Evolutionary conservation across 352 stramenopile genomes (phyloP).

Genomic region (Phytophthora litchii): DNA sequence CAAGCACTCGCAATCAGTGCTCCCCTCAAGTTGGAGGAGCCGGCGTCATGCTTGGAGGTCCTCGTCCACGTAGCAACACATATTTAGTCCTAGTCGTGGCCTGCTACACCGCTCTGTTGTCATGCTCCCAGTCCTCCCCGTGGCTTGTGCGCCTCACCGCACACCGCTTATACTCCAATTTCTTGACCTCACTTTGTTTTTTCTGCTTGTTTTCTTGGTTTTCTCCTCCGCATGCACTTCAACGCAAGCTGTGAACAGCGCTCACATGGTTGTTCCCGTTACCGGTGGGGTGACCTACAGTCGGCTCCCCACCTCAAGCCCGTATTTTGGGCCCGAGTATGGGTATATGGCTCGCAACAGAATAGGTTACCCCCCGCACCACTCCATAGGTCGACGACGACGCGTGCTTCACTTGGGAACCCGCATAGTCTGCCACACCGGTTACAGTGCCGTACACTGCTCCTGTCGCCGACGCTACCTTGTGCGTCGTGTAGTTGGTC

Average conservation of each 20-base stretch:
- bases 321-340: conserved; percentile 75
- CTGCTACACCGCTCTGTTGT: conserved; percentile 23
- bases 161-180: conserved; percentile 37
- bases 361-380: conserved; percentile 59
- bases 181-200: conserved; percentile 37
- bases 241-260: conserved; percentile 12
- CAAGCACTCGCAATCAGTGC: conserved; percentile 41
- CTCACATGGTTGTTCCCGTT: conserved; percentile 40
- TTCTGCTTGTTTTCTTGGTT: conserved; percentile 25
- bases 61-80: conserved; percentile 40
- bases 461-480: conserved; percentile 31
- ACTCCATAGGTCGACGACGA: conserved; percentile 70
- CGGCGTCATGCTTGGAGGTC: conserved; percentile 42
- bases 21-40: conserved; percentile 16
- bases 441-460: conserved; percentile 43
- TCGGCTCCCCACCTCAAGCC: conserved; percentile 52
- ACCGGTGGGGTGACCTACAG: conserved; percentile 45
- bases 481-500: conserved; percentile 65
- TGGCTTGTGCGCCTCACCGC: conserved; percentile 22
- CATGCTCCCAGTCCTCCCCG: conserved; percentile 32
- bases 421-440: conserved; percentile 61
- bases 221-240: conserved; percentile 34
- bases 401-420: conserved; percentile 62
- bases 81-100: conserved; percentile 32
- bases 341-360: conserved; percentile 63